Conservation (phyloP, 305 asterid genomes). For the Withania somnifera region DNA sequence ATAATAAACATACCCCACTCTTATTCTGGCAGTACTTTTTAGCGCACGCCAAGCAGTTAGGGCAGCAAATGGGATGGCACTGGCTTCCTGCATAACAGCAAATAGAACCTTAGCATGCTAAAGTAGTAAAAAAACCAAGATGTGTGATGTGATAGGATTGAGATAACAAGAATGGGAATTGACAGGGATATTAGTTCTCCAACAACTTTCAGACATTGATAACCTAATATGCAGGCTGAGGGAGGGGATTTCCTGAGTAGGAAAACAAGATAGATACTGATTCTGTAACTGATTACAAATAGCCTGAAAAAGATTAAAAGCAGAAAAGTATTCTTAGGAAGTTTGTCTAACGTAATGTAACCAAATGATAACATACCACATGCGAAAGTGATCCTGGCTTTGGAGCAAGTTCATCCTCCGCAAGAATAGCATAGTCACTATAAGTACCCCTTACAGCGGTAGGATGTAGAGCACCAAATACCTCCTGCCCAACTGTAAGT, state of each 20-base stretch:
- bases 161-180: background rate
- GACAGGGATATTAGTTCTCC: background rate
- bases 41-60: constrained; percentile 99
- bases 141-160: background rate
- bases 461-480: constrained; percentile 95
- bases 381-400: constrained; percentile 77
- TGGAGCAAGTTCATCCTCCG: constrained; percentile 62
- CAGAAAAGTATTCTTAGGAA: background rate
- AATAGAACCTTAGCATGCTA: background rate
- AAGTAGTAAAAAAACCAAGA: background rate
- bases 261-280: background rate
- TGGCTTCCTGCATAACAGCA: constrained; percentile 60
- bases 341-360: background rate
- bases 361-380: constrained; percentile 41
- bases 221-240: background rate
- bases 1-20: constrained; percentile 45
- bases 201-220: background rate
- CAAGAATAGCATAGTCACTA: constrained; percentile 72
- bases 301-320: background rate
- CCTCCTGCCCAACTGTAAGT: constrained; percentile 72
- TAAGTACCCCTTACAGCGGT: constrained; percentile 97
- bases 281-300: background rate
- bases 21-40: constrained; percentile 66
- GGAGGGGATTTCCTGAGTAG: background rate
- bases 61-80: constrained; percentile 95